Base-by-base conservation (phyloP, 2,329 filamentous ascomycete species). In the Akanthomyces lecanii region DNA sequence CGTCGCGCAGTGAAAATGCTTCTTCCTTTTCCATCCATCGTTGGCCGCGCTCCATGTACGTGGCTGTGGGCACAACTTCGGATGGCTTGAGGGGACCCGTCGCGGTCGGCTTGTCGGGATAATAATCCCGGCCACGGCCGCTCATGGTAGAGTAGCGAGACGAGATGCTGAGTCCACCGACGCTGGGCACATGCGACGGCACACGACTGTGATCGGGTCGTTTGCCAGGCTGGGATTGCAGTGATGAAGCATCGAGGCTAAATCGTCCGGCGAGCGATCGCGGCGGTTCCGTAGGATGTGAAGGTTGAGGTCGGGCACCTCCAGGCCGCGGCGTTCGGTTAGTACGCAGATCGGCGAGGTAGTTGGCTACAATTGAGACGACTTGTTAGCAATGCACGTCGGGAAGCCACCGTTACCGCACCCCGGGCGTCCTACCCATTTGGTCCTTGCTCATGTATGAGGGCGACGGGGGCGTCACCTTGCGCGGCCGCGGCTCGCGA, bases 11-110 rank as follows among this genome's bases (percentile, higher is more conserved):
- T 23, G 89, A 89, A 42, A 82, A 82, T 4, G 85, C 88, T 74
- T 93, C 90, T 71, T 92, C 89, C 73, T 89, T 90, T 73, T 93
- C 90, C 84, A 91, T 90, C 88, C 89, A 91, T 68, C 89, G 80
- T 71, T 87, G 85, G 21, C 88, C 89, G 63, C 86, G 84, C 73
- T 92, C 90, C 62, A 90, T 87, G 73, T 92, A 92, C 8, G 83
- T 85, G 50, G 85, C 80, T 64, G 82, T 89, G 7, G 86, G 84
- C 18, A 89, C 85, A 55, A 89, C 81, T 57, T 86, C 81, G 2
- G 82, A 84, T 1, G 85, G 83, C 66, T 79, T 86, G 63, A 86
- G 70, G 16, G 82, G 81, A 51, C 33, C 18, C 36, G 74, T 66
- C 4, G 71, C 70, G 4, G 78, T 69, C 10, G 72, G 68, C 23